A percentile compares a stretch with the other conserved stretches of the same genome.
These are phyloP conservation scores for Fistulinella cinereoalba DNA, from an alignment of 1,284 basidiomycete species.

Conservation along the genomic window DNA sequence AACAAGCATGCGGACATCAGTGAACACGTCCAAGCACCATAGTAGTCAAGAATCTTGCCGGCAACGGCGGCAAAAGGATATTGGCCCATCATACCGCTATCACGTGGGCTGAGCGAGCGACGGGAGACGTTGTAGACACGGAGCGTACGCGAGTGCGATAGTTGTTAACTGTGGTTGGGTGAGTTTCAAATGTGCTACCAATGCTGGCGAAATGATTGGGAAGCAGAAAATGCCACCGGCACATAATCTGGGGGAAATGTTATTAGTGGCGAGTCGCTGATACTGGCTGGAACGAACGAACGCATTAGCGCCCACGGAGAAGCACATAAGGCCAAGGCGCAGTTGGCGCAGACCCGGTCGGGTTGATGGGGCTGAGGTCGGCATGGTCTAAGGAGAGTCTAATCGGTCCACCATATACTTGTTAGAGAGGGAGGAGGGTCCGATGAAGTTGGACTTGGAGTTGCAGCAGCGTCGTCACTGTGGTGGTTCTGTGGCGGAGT, in stretches of 20 bases:
- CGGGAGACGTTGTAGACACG: neutral
- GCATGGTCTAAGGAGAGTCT: slow-evolving; percentile 9
- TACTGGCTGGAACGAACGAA: slow-evolving; percentile 35
- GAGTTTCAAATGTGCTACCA: slow-evolving; percentile 57
- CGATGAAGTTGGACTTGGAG: too few species aligned
- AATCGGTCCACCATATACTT: neutral
- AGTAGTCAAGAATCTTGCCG: slow-evolving; percentile 55
- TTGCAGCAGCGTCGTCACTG: too few species aligned
- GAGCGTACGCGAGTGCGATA: slow-evolving; percentile 59
- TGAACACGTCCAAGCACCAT: slow-evolving; percentile 64
- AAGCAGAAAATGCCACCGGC: slow-evolving; percentile 76
- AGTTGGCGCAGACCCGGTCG: slow-evolving; percentile 16
- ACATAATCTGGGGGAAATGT: slow-evolving; percentile 45
- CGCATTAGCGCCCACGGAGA: slow-evolving; percentile 64
- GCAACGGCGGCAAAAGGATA: slow-evolving; percentile 62
- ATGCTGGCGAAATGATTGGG: slow-evolving; percentile 62
- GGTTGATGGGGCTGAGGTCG: slow-evolving; percentile 6
- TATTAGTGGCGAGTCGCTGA: slow-evolving; percentile 1
- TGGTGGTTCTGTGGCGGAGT: too few species aligned
- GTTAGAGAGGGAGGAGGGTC: too few species aligned
- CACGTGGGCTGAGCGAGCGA: neutral
- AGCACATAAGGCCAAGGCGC: slow-evolving; percentile 41
- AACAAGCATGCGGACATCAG: slow-evolving; percentile 60
- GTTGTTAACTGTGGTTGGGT: slow-evolving; percentile 76
- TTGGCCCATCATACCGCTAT: slow-evolving; percentile 65